These are phyloP conservation scores for Geosmithia putterillii DNA, from an alignment of 2,329 filamentous ascomycete genomes.

Conservation along the genomic window DNA sequence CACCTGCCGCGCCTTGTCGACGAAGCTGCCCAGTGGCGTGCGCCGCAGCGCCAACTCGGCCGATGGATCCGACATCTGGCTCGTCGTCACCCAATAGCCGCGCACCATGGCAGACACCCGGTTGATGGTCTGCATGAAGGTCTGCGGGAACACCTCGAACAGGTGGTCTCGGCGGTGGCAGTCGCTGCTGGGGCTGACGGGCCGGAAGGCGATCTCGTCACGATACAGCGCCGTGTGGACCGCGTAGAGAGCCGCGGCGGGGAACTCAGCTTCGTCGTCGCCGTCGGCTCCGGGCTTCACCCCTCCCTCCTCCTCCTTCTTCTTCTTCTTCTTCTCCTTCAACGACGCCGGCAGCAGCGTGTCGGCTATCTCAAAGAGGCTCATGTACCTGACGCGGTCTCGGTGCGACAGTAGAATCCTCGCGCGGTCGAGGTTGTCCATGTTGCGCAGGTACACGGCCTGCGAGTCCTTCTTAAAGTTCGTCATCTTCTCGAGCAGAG, in stretches of 20 bases:
- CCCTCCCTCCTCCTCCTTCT: neutral
- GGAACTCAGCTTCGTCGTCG: slow-evolving; percentile 22
- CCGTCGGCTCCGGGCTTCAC: no score
- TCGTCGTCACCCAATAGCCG: slow-evolving; percentile 8
- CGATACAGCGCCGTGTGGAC: slow-evolving; percentile 52
- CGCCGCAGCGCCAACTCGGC: neutral
- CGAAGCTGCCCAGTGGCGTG: slow-evolving; percentile 27
- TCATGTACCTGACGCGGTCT: slow-evolving; percentile 28
- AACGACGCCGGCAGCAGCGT: slow-evolving; percentile 24
- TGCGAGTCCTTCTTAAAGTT: slow-evolving; percentile 29
- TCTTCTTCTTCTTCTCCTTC: slow-evolving; percentile 7
- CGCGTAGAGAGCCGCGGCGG: slow-evolving; percentile 48
- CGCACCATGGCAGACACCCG: slow-evolving; percentile 19
- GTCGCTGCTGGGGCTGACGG: slow-evolving; percentile 33
- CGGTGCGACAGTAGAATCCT: slow-evolving; percentile 24
- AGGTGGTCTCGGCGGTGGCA: slow-evolving; percentile 37
- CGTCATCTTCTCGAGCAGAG: slow-evolving; percentile 33
- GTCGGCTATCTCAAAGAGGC: slow-evolving; percentile 36
- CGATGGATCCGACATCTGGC: neutral
- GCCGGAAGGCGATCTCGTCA: slow-evolving; percentile 48
- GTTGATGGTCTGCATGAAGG: slow-evolving; percentile 14
- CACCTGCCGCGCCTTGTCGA: slow-evolving; percentile 31
- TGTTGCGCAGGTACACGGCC: slow-evolving; percentile 32
- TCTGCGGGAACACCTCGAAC: slow-evolving; percentile 41
- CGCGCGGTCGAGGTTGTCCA: slow-evolving; percentile 33